These are phyloP conservation scores for Lumnitzera racemosa DNA, from an alignment of 345 rosid species.

Conservation along the genomic window DNA sequence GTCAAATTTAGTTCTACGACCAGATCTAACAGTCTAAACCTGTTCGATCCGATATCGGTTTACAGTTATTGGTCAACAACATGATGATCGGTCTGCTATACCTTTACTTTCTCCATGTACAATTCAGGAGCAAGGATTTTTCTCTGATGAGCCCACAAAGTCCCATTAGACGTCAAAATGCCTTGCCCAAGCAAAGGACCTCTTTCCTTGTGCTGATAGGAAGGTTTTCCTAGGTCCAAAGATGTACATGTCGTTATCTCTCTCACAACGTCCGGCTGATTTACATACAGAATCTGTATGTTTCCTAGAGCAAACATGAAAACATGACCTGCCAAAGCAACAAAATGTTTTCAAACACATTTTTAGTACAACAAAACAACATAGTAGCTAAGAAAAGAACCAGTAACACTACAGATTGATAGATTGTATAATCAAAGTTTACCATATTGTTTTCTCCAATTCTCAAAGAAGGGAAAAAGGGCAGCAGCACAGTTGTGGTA, in stretches of 20 bases:
- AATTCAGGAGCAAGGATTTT: slow-evolving; percentile 42
- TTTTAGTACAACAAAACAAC: no score
- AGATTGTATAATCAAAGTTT: not conserved
- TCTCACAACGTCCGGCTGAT: slow-evolving; percentile 28
- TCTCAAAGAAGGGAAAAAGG: slow-evolving; percentile 26
- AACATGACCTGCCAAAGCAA: slow-evolving; percentile 18
- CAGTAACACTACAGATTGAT: no score
- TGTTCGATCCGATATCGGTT: not conserved
- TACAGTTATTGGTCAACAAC: not conserved
- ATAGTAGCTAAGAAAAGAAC: no score
- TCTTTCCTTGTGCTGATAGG: slow-evolving; percentile 30
- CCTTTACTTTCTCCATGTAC: slow-evolving; percentile 44
- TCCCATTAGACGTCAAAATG: slow-evolving; percentile 43
- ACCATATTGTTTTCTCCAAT: slow-evolving; percentile 35
- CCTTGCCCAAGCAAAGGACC: slow-evolving; percentile 50
- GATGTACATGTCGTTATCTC: slow-evolving; percentile 34
- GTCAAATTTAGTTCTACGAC: not conserved
- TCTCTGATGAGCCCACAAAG: slow-evolving; percentile 37
- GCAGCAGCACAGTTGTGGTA: slow-evolving; percentile 23
- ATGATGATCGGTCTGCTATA: not conserved
- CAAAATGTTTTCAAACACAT: no score
- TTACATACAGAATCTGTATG: slow-evolving; percentile 25
- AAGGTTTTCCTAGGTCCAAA: slow-evolving; percentile 40
- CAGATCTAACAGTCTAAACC: not conserved
- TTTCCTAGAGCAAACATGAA: slow-evolving; percentile 33